Base-by-base conservation (phyloP, 2,329 filamentous ascomycete genomes). In the Paecilomyces dactylethromorphus region DNA sequence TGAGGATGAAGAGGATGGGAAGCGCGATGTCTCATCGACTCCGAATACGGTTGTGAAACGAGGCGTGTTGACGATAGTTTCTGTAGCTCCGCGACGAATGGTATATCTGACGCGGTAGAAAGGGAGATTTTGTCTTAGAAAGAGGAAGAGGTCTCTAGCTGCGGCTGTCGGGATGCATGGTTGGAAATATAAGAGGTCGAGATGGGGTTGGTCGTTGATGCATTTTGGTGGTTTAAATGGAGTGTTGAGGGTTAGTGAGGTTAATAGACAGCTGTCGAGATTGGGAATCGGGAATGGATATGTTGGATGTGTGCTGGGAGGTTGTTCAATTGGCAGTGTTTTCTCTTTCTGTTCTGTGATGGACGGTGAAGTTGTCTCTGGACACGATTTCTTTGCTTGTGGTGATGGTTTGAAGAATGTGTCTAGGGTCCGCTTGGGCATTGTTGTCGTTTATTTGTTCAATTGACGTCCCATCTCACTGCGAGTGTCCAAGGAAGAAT, bases 71-170 rank as follows among this genome's bases (percentile, higher is more conserved):
- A 92, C 85, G 22, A 83, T 78, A 0, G 86, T 88, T 57, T 86
- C 81, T 1, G 83, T 72, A 1, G 83, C 81, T 2, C 84, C 84
- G 7, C 90, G 83, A 57, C 84, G 87, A 66, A 92, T 90, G 32
- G 81, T 85, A 66, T 92, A 92, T 65, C 85, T 81, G 3, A 92
- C 89, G 56, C 88, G 82, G 66, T 92, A 91, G 74, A 92, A 92
- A 8, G 88, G 88, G 1, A 93, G 74, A 60, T 88, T 82, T n/a
- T 79, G 73, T 1, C 90, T 84, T 1, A 93, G 79, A 67, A 91
- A 91, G 13, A 84, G 76, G 71, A 92, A 93, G 0, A 91, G 72
- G 3, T 83, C 77, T 3, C 79, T 78, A 21, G 84, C 79, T 11
- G 84, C 77, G 12, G 80, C 71, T 1, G 78, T 74, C 0, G 87